Conservation (phyloP, 768 basidiomycete species). For the Hysterangium stoloniferum region DNA sequence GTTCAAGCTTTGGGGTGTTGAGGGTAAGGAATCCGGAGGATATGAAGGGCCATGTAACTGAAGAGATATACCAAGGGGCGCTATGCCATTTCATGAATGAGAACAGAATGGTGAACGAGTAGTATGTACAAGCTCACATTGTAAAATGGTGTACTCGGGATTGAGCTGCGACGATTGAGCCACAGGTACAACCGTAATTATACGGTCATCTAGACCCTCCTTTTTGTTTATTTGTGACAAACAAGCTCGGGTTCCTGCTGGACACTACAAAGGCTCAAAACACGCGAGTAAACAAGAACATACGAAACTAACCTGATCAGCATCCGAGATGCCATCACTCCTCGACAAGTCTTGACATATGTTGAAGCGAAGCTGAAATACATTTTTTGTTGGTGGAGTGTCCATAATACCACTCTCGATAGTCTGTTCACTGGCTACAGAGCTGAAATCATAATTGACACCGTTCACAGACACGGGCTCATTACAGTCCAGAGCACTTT, state of each 20-base stretch:
- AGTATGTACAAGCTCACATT: constrained; percentile 28
- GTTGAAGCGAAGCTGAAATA: constrained; percentile 57
- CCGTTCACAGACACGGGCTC: constrained; percentile 27
- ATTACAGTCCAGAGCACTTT: constrained; percentile 35
- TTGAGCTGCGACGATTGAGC: constrained; percentile 33
- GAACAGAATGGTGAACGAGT: constrained; percentile 3
- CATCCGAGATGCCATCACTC: constrained; percentile 37
- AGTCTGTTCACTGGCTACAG: constrained; percentile 43
- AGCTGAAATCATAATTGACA: constrained; percentile 52
- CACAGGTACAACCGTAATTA: constrained; percentile 72
- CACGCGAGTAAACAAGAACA: too few relatives aligned
- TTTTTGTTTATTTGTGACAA: constrained; percentile 62
- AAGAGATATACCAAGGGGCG: constrained; percentile 47
- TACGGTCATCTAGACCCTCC: constrained; percentile 42
- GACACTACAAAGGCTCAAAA: constrained; percentile 42
- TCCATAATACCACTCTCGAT: constrained; percentile 43
- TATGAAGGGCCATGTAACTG: constrained; percentile 54
- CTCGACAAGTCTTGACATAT: constrained; percentile 53
- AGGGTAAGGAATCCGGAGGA: constrained; percentile 38
- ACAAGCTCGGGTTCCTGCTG: constrained; percentile 63
- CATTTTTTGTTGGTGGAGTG: constrained; percentile 55
- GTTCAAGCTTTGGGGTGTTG: constrained; percentile 50
- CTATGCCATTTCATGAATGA: constrained; percentile 25
- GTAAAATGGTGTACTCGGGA: constrained; percentile 21
- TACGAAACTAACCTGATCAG: constrained; percentile 58